Percentiles rank a stretch among this genome's conserved stretches.
Evolutionary conservation across 768 basidiomycete genomes (phyloP).

Genomic region (Boletus barrowsii): DNA sequence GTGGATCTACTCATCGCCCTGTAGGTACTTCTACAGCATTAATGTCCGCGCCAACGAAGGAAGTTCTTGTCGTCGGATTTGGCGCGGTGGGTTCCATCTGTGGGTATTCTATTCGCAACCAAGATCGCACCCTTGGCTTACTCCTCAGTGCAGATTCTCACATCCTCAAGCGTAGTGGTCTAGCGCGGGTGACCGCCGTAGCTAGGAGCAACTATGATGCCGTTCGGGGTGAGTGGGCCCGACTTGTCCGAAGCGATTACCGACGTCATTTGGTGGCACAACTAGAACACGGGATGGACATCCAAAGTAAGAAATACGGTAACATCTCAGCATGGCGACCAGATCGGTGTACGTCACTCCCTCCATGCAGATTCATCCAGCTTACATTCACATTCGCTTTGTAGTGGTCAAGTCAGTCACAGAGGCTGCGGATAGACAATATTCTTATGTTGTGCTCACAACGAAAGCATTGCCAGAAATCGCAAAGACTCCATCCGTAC

Average conservation of each 20-base stretch:
- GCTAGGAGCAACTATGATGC: conserved; percentile 67
- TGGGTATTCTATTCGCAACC: conserved; percentile 19
- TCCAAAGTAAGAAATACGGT: conserved; percentile 61
- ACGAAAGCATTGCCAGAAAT: conserved; percentile 75
- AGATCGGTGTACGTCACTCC: conserved; percentile 45
- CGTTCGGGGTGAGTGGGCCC: conserved; percentile 40
- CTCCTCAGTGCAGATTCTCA: conserved; percentile 44
- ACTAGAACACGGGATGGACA: conserved; percentile 50
- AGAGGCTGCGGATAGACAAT: conserved; percentile 58
- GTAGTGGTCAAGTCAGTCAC: conserved; percentile 56
- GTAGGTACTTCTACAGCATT: no score
- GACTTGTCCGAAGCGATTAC: not conserved
- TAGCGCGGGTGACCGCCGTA: conserved; percentile 65
- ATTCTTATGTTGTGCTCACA: conserved; percentile 63
- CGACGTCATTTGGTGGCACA: not conserved
- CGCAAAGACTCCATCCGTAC: conserved; percentile 49
- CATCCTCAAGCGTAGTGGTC: conserved; percentile 53
- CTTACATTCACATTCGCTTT: not conserved
- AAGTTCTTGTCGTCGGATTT: conserved; percentile 60
- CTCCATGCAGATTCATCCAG: conserved; percentile 18
- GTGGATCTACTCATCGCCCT: no score
- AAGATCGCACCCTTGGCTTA: not conserved
- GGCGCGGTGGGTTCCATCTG: conserved; percentile 67
- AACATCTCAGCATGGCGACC: conserved; percentile 58
- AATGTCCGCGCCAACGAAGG: conserved; percentile 32